Conservation (phyloP, 345 rosid species). For the Theobroma cacao region DNA sequence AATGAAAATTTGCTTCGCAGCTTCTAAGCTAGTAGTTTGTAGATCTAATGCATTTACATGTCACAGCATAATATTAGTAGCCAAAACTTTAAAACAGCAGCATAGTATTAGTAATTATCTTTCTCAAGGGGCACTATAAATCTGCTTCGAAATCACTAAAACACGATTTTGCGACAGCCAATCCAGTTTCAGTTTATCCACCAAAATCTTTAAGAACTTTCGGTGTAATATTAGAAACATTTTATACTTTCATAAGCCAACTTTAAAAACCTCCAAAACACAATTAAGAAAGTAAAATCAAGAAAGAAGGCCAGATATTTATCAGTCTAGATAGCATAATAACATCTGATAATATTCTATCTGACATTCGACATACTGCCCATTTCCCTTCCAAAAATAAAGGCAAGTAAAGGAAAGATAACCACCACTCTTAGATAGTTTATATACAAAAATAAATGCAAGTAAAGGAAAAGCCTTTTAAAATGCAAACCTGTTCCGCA, state of each 20-base stretch:
- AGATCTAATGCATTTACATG: neutral
- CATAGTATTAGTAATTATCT: neutral
- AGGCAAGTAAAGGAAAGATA: neutral
- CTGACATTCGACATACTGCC: neutral
- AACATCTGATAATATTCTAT: neutral
- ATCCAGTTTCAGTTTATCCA: neutral
- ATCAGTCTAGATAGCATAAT: neutral
- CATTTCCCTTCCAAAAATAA: neutral
- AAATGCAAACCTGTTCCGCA: conserved; percentile 65
- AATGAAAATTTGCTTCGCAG: neutral
- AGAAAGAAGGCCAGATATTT: neutral
- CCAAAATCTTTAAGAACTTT: neutral
- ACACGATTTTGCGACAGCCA: neutral
- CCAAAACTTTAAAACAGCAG: neutral
- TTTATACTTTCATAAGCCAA: neutral
- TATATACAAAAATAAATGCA: neutral
- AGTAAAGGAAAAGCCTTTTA: neutral
- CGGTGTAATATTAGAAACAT: neutral
- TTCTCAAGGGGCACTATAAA: neutral
- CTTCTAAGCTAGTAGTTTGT: neutral
- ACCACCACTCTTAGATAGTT: neutral
- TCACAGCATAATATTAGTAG: neutral
- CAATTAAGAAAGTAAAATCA: neutral
- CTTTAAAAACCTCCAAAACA: neutral
- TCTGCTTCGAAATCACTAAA: neutral